Percentiles rank a stretch among this genome's conserved stretches.
These are phyloP conservation scores for Alternaria ventricosa DNA, from an alignment of 2,329 filamentous ascomycete genomes.

Conservation along the genomic window DNA sequence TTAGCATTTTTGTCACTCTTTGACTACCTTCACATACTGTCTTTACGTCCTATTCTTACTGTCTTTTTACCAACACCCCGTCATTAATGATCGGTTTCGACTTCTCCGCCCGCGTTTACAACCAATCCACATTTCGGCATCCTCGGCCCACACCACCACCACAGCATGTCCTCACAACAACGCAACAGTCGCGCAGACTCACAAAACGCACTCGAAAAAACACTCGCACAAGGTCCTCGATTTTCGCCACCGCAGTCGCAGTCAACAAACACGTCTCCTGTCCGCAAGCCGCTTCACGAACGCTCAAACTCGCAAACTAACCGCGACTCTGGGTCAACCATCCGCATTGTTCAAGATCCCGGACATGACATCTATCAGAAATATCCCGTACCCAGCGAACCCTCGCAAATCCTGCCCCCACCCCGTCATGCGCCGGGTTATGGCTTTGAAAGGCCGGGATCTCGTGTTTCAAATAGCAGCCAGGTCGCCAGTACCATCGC, in stretches of 20 bases:
- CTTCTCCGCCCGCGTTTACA: constrained; percentile 26
- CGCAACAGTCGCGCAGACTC: constrained; percentile 30
- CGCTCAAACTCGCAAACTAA: constrained; percentile 48
- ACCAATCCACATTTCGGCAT: constrained; percentile 26
- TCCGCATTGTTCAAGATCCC: constrained; percentile 50
- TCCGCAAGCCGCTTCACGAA: constrained; percentile 47
- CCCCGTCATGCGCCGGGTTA: constrained; percentile 48
- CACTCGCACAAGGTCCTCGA: constrained; percentile 38
- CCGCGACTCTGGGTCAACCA: constrained; percentile 47
- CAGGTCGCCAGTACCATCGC: constrained; percentile 48
- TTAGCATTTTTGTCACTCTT: constrained; percentile 45
- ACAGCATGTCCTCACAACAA: constrained; percentile 42
- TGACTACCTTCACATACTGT: constrained; percentile 31
- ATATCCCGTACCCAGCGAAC: constrained; percentile 48
- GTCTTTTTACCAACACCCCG: constrained; percentile 16
- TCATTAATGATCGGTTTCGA: constrained; percentile 43
- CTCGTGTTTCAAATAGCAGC: constrained; percentile 49
- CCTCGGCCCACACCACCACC: constrained; percentile 24
- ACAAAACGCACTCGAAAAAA: constrained; percentile 32
- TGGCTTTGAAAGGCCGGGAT: constrained; percentile 47
- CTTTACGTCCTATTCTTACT: constrained; percentile 25
- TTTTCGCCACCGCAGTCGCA: constrained; percentile 38
- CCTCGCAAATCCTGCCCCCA: constrained; percentile 49
- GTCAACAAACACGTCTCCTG: constrained; percentile 39
- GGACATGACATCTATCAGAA: constrained; percentile 47